A percentile compares a stretch with the other conserved stretches of the same genome.
Conservation (phyloP, 2,329 filamentous ascomycete genomes). For the Talaromyces islandicus region DNA sequence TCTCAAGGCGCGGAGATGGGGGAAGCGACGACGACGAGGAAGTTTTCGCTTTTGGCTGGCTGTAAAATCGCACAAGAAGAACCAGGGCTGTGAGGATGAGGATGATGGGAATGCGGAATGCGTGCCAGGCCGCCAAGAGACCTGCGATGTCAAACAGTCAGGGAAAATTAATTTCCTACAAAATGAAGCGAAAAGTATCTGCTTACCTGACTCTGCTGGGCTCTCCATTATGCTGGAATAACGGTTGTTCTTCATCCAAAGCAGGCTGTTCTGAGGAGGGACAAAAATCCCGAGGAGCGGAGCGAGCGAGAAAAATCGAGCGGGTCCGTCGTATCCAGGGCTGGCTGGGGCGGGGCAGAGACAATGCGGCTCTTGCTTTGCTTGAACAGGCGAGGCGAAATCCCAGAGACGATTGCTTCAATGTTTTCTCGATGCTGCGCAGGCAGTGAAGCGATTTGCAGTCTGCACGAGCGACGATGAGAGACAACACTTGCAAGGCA, state of each 20-base stretch:
- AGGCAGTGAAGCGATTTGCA: background rate
- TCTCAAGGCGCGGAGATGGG: constrained; percentile 19
- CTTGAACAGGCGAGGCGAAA: too few relatives aligned
- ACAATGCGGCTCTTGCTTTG: background rate
- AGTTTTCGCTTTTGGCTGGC: constrained; percentile 20
- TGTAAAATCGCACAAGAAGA: constrained; percentile 13
- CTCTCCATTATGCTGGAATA: constrained; percentile 1
- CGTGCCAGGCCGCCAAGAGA: constrained; percentile 41
- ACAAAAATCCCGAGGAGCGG: background rate
- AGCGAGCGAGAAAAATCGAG: background rate
- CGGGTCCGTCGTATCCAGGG: background rate
- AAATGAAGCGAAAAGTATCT: background rate
- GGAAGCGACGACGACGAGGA: constrained; percentile 24
- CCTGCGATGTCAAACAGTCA: constrained; percentile 20
- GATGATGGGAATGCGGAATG: constrained; percentile 41
- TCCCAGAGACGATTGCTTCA: background rate
- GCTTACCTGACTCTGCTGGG: constrained; percentile 4
- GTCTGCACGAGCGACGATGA: background rate
- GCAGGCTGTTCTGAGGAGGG: background rate
- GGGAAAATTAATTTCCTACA: background rate
- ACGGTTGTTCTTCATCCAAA: background rate
- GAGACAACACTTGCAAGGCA: background rate
- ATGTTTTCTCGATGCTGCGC: background rate
- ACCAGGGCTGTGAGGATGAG: constrained; percentile 31
- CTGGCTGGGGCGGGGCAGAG: background rate